phyloP scores from a whole-genome alignment of 805 yeast genomes.

The Candida insectorum region DNA sequence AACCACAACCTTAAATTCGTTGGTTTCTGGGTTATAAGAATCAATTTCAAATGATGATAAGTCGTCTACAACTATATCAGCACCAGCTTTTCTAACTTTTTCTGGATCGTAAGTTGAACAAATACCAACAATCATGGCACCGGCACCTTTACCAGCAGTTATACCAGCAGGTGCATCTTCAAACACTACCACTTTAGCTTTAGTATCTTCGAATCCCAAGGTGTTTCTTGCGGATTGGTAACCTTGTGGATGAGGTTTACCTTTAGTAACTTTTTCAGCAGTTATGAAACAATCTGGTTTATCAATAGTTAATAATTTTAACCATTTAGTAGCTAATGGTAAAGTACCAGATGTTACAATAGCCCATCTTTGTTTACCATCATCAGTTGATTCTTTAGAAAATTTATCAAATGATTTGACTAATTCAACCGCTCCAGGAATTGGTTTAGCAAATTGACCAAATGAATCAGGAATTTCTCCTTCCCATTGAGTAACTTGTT shows the following conservation, averaged over 20 bases:
- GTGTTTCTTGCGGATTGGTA: conserved; percentile 57
- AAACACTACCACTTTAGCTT: conserved; percentile 57
- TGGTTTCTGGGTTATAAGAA: conserved; percentile 45
- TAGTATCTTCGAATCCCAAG: conserved; percentile 35
- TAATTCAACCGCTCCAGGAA: conserved; percentile 71
- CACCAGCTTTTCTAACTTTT: conserved; percentile 70
- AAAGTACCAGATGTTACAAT: conserved; percentile 83
- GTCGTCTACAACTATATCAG: conserved; percentile 77
- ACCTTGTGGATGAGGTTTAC: conserved; percentile 88
- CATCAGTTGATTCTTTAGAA: conserved; percentile 42
- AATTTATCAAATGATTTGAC: conserved; percentile 49
- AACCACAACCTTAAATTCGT: conserved; percentile 41
- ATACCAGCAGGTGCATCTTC: conserved; percentile 92
- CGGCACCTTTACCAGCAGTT: conserved; percentile 78
- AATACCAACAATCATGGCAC: conserved; percentile 79
- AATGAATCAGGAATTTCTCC: conserved; percentile 66
- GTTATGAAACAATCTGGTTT: conserved; percentile 77
- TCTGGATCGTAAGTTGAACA: conserved; percentile 75
- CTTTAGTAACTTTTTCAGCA: conserved; percentile 73
- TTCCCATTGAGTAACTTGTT: conserved; percentile 65
- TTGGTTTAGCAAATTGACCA: conserved; percentile 70
- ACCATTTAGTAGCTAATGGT: conserved; percentile 77
- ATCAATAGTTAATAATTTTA: conserved; percentile 54
- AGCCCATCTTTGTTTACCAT: conserved; percentile 64
- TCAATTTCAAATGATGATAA: conserved; percentile 59